These are phyloP conservation scores for Tricholoma hemisulphureum DNA, from an alignment of 768 basidiomycete species.

Conservation along the genomic window DNA sequence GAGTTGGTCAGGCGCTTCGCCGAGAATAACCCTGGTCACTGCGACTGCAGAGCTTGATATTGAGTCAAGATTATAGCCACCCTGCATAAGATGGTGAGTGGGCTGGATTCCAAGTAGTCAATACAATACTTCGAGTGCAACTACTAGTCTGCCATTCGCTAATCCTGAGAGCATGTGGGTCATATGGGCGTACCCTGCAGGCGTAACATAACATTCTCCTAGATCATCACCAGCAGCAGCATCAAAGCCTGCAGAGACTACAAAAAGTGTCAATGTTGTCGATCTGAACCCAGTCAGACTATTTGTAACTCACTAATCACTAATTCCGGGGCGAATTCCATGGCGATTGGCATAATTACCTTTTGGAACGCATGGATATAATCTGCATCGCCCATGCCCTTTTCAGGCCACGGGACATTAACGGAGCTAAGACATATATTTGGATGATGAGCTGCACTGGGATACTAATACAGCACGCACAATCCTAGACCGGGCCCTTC, in stretches of 20 bases:
- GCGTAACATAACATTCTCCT: conserved; percentile 88
- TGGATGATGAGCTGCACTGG: conserved; percentile 3
- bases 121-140: conserved; percentile 86
- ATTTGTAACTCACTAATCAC: conserved; percentile 75
- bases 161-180: conserved; percentile 92
- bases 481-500: conserved; percentile 81
- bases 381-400: conserved; percentile 91
- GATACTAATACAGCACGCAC: conserved; percentile 46
- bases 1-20: conserved; percentile 78
- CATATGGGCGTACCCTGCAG: conserved; percentile 96
- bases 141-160: conserved; percentile 85
- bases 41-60: conserved; percentile 86
- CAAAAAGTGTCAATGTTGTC: conserved; percentile 2
- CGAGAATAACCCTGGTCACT: conserved; percentile 84
- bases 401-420: conserved; percentile 91
- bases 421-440: conserved; percentile 72
- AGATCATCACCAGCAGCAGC: conserved; percentile 91
- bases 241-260: conserved; percentile 98
- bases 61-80: conserved; percentile 91
- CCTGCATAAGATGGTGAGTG: conserved; percentile 46
- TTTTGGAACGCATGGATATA: conserved; percentile 96
- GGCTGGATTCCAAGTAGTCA: not conserved
- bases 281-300: not conserved
- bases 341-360: conserved; percentile 93
- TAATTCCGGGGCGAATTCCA: conserved; percentile 94